A percentile compares a stretch with the other conserved stretches of the same genome.
phyloP scores from a whole-genome alignment of 2,329 filamentous ascomycete genomes.

The Pseudogymnoascus sp. region DNA sequence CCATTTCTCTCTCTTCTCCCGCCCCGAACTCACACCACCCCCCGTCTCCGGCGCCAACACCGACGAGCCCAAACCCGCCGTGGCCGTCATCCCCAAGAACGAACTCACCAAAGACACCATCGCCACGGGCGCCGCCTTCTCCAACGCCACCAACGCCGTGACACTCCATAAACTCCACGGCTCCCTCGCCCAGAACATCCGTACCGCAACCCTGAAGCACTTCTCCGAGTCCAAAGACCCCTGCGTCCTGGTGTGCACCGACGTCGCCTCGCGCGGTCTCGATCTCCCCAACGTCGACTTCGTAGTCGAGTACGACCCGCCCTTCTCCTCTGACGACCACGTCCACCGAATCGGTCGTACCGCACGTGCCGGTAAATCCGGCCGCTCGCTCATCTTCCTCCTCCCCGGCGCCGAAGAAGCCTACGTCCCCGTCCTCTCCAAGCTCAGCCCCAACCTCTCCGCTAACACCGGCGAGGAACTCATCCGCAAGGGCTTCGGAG shows the following conservation, averaged over 20 bases:
- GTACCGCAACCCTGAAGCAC: constrained; percentile 74
- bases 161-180: constrained; percentile 82
- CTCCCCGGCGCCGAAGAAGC: constrained; percentile 86
- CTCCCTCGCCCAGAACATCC: constrained; percentile 77
- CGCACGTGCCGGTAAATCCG: constrained; percentile 81
- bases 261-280: constrained; percentile 90
- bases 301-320: constrained; percentile 92
- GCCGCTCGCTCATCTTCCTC: constrained; percentile 81
- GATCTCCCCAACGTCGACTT: constrained; percentile 93
- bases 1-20: constrained; percentile 73
- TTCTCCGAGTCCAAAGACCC: constrained; percentile 69
- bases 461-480: constrained; percentile 55
- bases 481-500: constrained; percentile 55
- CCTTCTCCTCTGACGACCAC: constrained; percentile 88
- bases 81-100: constrained; percentile 22
- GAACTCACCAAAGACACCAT: constrained; percentile 50
- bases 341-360: constrained; percentile 92
- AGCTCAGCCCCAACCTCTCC: constrained; percentile 44
- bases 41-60: constrained; percentile 2
- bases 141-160: constrained; percentile 68
- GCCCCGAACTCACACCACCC: constrained; percentile 18
- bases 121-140: constrained; percentile 62
- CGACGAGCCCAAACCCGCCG: constrained; percentile 28
- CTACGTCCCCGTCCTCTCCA: constrained; percentile 57
- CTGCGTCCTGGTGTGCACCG: constrained; percentile 82